phyloP scores from a whole-genome alignment of 805 yeast species.

The Yamadazyma akitaensis region DNA sequence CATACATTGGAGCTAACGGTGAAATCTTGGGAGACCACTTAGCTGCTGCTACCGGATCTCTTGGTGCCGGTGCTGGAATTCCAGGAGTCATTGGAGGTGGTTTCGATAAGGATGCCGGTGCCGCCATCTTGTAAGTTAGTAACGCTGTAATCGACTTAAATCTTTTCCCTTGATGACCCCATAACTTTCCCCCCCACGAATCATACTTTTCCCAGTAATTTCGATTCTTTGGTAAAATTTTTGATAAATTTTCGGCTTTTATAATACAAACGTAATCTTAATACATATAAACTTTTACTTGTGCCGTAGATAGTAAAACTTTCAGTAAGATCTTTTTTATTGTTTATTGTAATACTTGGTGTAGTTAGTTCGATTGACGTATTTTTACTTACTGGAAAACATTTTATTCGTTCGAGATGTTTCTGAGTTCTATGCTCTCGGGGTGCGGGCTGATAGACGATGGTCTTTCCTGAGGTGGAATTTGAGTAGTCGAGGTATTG shows the following conservation, averaged over 20 bases:
- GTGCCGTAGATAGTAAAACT: not conserved
- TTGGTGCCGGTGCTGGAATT: slow-evolving; percentile 7
- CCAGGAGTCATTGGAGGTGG: slow-evolving; percentile 7
- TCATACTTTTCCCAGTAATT: slow-evolving; percentile 2
- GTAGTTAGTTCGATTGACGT: not conserved
- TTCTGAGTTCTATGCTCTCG: slow-evolving; percentile 11
- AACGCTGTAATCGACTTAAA: not conserved
- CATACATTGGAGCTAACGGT: slow-evolving; percentile 13
- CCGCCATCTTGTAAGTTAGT: slow-evolving; percentile 9
- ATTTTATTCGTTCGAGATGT: not conserved
- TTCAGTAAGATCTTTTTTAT: too few relatives aligned
- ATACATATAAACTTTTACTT: not conserved
- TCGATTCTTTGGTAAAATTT: slow-evolving; percentile 2
- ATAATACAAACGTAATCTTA: slow-evolving; percentile 2
- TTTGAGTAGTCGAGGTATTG: not conserved
- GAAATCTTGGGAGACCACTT: slow-evolving; percentile 16
- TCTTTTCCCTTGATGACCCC: not conserved
- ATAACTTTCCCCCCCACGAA: not conserved
- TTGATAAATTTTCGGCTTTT: slow-evolving; percentile 2
- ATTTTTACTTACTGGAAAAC: not conserved
- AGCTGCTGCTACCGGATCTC: slow-evolving; percentile 14
- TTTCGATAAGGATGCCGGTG: slow-evolving; percentile 9
- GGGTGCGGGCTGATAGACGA: slow-evolving; percentile 9
- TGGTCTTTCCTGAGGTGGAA: not conserved
- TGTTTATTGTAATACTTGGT: too few relatives aligned